These are phyloP conservation scores for Lyophyllum decastes DNA, from an alignment of 768 basidiomycete genomes.

Conservation along the genomic window DNA sequence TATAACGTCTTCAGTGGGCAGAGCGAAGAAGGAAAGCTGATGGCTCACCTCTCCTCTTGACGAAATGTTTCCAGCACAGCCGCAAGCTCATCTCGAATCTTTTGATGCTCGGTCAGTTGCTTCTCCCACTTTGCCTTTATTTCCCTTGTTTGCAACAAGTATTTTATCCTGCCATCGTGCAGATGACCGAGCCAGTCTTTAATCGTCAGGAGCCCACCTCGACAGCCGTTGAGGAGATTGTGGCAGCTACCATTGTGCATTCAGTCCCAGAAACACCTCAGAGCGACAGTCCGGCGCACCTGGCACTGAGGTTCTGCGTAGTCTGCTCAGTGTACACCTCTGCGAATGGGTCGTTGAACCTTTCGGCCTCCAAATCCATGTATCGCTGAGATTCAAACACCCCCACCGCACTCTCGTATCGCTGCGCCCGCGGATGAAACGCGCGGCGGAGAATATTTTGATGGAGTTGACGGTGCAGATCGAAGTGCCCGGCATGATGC, in stretches of 20 bases:
- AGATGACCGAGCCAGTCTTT: conserved; percentile 53
- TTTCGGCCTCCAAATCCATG: conserved; percentile 62
- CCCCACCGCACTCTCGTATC: conserved; percentile 59
- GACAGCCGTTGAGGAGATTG: conserved; percentile 48
- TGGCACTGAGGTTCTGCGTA: conserved; percentile 45
- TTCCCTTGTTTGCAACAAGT: conserved; percentile 34
- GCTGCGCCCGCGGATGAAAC: conserved; percentile 36
- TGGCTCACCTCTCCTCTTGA: conserved; percentile 48
- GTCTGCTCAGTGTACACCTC: conserved; percentile 43
- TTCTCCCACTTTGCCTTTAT: conserved; percentile 31
- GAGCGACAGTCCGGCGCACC: conserved; percentile 22
- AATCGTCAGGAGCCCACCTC: conserved; percentile 38
- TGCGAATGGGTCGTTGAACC: conserved; percentile 49
- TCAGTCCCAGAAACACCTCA: neutral
- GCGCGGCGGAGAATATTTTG: conserved; percentile 39
- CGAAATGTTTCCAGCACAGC: conserved; percentile 46
- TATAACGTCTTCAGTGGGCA: conserved; percentile 14
- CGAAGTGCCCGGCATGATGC: conserved; percentile 18
- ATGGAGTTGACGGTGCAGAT: conserved; percentile 32
- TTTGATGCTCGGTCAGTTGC: conserved; percentile 37
- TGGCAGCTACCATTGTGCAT: conserved; percentile 39
- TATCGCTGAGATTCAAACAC: conserved; percentile 76
- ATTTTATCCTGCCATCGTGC: conserved; percentile 33
- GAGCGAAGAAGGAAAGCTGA: neutral
- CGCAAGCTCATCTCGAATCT: conserved; percentile 36